phyloP scores from a whole-genome alignment of 306 rosid genomes.

The Cucurbita pepo region DNA sequence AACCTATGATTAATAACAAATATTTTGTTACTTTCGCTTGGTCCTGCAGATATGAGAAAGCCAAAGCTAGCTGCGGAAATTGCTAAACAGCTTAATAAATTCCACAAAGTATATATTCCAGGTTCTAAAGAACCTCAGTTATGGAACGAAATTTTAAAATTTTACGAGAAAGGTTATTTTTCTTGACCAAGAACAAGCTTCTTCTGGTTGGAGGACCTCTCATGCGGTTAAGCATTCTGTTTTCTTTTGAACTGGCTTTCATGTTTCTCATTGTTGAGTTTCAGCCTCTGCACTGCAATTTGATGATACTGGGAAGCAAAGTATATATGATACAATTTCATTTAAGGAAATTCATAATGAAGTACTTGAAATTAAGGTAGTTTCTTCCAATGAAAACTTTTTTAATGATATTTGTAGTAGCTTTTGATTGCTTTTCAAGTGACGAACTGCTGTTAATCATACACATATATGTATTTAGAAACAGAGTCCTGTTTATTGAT shows the following conservation, averaged over 20 bases:
- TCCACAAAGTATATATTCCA: conserved; percentile 73
- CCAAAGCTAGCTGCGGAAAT: conserved; percentile 64
- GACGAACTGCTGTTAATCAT: not conserved
- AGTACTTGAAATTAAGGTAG: conserved; percentile 57
- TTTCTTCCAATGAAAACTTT: not conserved
- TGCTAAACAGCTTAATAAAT: conserved; percentile 50
- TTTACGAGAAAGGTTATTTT: conserved; percentile 57
- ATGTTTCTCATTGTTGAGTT: conserved; percentile 11
- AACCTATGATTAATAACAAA: conserved; percentile 12
- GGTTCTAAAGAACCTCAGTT: conserved; percentile 82
- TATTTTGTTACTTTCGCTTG: conserved; percentile 12
- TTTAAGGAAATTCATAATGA: conserved; percentile 48
- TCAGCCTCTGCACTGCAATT: conserved; percentile 59
- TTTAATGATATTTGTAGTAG: not conserved
- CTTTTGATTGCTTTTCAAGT: not conserved
- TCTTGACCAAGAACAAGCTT: not conserved
- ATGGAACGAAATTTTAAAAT: conserved; percentile 70
- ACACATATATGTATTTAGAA: not conserved
- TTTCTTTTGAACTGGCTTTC: not conserved
- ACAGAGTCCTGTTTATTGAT: not conserved
- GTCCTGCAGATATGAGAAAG: conserved; percentile 55
- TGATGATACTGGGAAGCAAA: conserved; percentile 52
- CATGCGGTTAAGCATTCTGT: not conserved
- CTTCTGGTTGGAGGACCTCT: not conserved
- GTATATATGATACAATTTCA: conserved; percentile 37